Evolutionary conservation across 2,329 filamentous ascomycete species (phyloP).

Genomic region (Penicillium sp.): DNA sequence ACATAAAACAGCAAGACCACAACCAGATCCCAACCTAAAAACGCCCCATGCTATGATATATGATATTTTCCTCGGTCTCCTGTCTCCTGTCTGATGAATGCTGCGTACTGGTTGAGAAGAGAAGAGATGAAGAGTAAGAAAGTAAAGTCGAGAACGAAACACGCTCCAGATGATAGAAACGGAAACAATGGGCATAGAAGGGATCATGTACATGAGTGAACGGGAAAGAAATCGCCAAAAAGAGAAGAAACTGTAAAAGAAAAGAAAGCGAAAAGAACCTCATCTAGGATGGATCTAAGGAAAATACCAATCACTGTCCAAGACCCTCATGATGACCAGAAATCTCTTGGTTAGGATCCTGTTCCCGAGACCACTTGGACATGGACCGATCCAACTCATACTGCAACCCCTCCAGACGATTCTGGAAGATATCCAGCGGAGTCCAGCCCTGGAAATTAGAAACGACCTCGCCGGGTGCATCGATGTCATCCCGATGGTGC

Average conservation of each 20-base stretch:
- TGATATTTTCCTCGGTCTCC: conserved; percentile 6
- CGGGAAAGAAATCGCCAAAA: background rate
- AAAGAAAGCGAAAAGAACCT: background rate
- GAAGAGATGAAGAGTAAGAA: background rate
- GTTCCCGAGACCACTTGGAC: conserved; percentile 24
- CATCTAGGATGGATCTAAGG: background rate
- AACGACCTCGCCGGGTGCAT: conserved; percentile 12
- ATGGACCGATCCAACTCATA: conserved; percentile 20
- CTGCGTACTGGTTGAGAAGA: background rate
- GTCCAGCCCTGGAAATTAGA: conserved; percentile 19
- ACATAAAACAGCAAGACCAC: background rate
- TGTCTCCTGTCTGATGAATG: conserved; percentile 5
- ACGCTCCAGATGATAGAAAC: background rate
- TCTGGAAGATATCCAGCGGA: conserved; percentile 23
- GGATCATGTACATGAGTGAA: background rate
- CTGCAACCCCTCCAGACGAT: conserved; percentile 15
- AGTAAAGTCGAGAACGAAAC: background rate
- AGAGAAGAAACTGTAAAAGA: background rate
- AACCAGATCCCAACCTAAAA: background rate
- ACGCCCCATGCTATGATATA: conserved; percentile 2
- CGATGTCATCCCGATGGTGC: conserved; percentile 7
- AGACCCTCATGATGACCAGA: conserved; percentile 21
- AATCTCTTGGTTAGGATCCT: conserved; percentile 23
- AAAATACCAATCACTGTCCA: conserved; percentile 16
- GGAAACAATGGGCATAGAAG: background rate